A percentile compares a stretch with the other conserved stretches of the same genome.
phyloP scores from a whole-genome alignment of 2,329 filamentous ascomycete species.

The Fusarium nematophilum region DNA sequence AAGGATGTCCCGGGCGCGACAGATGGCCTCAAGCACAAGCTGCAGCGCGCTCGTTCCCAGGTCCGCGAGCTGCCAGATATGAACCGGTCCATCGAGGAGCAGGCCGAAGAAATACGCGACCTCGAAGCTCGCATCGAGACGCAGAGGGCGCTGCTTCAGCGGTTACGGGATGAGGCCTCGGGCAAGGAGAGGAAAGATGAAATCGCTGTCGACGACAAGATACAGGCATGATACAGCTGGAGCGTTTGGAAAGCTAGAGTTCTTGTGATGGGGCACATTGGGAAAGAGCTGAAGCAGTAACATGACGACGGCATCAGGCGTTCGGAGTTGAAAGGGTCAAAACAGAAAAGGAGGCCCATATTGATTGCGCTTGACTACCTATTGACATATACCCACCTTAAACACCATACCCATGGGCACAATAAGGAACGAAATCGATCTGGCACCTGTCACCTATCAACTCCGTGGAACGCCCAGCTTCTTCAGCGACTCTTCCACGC shows the following conservation, averaged over 20 bases:
- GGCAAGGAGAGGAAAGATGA: slow-evolving; percentile 49
- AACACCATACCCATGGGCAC: background rate
- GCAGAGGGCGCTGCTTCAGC: slow-evolving; percentile 69
- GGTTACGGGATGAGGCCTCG: slow-evolving; percentile 61
- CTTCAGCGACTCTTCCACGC: slow-evolving; percentile 73
- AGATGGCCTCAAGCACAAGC: slow-evolving; percentile 82
- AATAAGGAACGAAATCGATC: slow-evolving; percentile 5
- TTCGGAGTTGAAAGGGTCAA: slow-evolving; percentile 20
- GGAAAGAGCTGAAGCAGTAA: background rate
- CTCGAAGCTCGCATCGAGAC: slow-evolving; percentile 72
- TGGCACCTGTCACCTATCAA: background rate
- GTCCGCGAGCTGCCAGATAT: slow-evolving; percentile 77
- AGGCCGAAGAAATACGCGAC: slow-evolving; percentile 75
- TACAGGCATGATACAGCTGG: slow-evolving; percentile 52
- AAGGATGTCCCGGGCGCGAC: slow-evolving; percentile 86
- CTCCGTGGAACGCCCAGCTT: slow-evolving; percentile 56
- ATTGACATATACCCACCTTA: slow-evolving; percentile 15
- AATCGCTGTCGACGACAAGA: slow-evolving; percentile 48
- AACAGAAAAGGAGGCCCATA: slow-evolving; percentile 15
- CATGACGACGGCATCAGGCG: slow-evolving; percentile 17
- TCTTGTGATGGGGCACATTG: background rate
- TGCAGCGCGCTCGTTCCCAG: slow-evolving; percentile 79
- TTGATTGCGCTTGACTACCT: slow-evolving; percentile 21
- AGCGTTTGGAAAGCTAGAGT: slow-evolving; percentile 12
- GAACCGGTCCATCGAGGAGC: slow-evolving; percentile 72